Evolutionary conservation across 2,329 filamentous ascomycete genomes (phyloP).

Genomic region (Samsoniella hepiali): DNA sequence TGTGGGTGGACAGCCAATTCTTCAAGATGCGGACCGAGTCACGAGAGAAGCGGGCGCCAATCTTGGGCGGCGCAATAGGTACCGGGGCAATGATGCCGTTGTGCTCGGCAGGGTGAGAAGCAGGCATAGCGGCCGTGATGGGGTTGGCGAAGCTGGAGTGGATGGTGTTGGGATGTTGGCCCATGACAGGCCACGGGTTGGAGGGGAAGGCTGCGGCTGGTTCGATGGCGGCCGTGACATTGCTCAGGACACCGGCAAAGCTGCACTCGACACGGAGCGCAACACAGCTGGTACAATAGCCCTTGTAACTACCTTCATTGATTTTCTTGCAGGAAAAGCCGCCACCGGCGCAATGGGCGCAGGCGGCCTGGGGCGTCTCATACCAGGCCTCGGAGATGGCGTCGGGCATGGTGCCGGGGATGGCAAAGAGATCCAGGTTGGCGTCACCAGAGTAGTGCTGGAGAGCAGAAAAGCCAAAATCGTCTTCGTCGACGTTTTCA

Average conservation of each 20-base stretch:
- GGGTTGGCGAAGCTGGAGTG: background rate
- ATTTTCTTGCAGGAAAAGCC: slow-evolving; percentile 60
- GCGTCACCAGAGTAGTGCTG: slow-evolving; percentile 51
- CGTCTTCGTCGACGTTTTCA: slow-evolving; percentile 55
- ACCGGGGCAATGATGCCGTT: slow-evolving; percentile 26
- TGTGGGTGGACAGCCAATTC: slow-evolving; percentile 78
- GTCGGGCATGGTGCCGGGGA: slow-evolving; percentile 26
- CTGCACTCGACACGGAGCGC: slow-evolving; percentile 58
- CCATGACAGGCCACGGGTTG: slow-evolving; percentile 46
- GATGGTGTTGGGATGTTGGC: slow-evolving; percentile 40
- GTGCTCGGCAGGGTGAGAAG: slow-evolving; percentile 23
- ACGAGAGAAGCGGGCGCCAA: slow-evolving; percentile 72
- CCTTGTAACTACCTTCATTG: slow-evolving; percentile 56
- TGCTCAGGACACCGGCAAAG: slow-evolving; percentile 41
- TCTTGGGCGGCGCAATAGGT: slow-evolving; percentile 50
- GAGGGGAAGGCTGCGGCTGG: slow-evolving; percentile 39
- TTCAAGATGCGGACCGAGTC: slow-evolving; percentile 78
- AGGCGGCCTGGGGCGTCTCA: slow-evolving; percentile 46
- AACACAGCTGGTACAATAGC: slow-evolving; percentile 61
- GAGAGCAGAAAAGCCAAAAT: slow-evolving; percentile 57
- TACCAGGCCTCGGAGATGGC: slow-evolving; percentile 20
- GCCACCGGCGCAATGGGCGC: slow-evolving; percentile 48
- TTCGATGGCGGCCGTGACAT: slow-evolving; percentile 34
- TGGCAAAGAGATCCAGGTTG: slow-evolving; percentile 32
- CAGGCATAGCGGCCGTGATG: background rate